Conservation (phyloP, 768 basidiomycete species). For the Macrolepiota albuminosa region DNA sequence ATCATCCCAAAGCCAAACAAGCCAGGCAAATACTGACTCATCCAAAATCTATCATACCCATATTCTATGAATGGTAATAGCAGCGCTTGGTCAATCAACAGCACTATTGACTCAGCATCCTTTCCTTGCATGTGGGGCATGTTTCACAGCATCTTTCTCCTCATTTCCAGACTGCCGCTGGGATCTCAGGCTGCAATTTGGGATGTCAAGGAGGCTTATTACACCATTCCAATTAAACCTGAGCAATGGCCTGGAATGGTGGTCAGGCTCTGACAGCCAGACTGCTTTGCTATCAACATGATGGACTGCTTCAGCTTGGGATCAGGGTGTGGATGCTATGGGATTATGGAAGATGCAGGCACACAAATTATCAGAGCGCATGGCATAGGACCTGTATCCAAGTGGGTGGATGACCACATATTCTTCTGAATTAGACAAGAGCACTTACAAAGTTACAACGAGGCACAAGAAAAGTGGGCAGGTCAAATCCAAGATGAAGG, state of each 20-base stretch:
- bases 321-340: neutral
- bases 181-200: neutral
- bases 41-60: neutral
- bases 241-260: too few relatives aligned
- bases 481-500: too few relatives aligned
- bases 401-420: too few relatives aligned
- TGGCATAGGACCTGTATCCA: neutral
- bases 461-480: too few relatives aligned
- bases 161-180: neutral
- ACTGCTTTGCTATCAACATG: too few relatives aligned
- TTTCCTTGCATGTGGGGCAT: neutral
- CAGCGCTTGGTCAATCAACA: neutral
- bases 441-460: neutral
- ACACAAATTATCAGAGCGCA: neutral
- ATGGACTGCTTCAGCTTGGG: neutral
- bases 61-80: too few relatives aligned
- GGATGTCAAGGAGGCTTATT: neutral
- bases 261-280: too few relatives aligned
- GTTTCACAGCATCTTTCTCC: neutral
- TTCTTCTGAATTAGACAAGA: too few relatives aligned
- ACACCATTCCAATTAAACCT: too few relatives aligned
- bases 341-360: neutral
- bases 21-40: neutral
- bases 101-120: accelerated
- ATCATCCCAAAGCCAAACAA: neutral